phyloP scores from a whole-genome alignment of 2,329 filamentous ascomycete genomes.

The Periconia sp. region DNA sequence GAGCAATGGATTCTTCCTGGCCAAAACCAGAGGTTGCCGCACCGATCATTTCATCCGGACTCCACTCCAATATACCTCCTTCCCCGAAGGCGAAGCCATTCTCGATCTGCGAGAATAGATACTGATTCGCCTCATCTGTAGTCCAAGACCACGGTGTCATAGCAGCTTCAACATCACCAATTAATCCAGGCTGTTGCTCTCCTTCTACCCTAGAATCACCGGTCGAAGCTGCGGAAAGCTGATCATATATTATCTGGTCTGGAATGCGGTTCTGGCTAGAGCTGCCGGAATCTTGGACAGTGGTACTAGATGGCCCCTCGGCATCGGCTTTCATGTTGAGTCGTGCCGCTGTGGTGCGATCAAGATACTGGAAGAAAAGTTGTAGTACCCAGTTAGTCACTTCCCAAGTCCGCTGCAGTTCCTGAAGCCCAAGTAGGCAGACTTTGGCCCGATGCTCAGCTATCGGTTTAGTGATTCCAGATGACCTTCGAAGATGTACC shows the following conservation, averaged over 20 bases:
- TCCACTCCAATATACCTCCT: constrained; percentile 29
- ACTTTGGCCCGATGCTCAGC: constrained; percentile 58
- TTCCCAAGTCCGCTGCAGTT: constrained; percentile 58
- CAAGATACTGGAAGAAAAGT: constrained; percentile 57
- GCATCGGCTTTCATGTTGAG: constrained; percentile 40
- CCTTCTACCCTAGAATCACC: no score
- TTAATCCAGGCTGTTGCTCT: constrained; percentile 2
- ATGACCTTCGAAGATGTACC: constrained; percentile 48
- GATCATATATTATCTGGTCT: no score
- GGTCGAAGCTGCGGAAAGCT: no score
- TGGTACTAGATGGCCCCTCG: constrained; percentile 19
- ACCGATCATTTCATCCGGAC: constrained; percentile 21
- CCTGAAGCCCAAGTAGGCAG: constrained; percentile 55
- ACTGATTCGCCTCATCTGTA: constrained; percentile 36
- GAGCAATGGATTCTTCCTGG: no score
- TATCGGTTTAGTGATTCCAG: constrained; percentile 49
- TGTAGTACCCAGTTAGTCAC: constrained; percentile 57
- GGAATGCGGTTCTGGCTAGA: background rate
- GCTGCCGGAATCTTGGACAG: constrained; percentile 8
- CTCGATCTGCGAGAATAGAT: constrained; percentile 39
- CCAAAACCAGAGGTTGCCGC: background rate
- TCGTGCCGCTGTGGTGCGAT: constrained; percentile 51
- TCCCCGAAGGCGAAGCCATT: constrained; percentile 39
- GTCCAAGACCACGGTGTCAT: constrained; percentile 35
- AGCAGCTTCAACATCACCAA: constrained; percentile 7